Percentiles rank a stretch among this genome's conserved stretches.
These are phyloP conservation scores for Lycium barbarum DNA, from an alignment of 257 asterid genomes.

Conservation along the genomic window DNA sequence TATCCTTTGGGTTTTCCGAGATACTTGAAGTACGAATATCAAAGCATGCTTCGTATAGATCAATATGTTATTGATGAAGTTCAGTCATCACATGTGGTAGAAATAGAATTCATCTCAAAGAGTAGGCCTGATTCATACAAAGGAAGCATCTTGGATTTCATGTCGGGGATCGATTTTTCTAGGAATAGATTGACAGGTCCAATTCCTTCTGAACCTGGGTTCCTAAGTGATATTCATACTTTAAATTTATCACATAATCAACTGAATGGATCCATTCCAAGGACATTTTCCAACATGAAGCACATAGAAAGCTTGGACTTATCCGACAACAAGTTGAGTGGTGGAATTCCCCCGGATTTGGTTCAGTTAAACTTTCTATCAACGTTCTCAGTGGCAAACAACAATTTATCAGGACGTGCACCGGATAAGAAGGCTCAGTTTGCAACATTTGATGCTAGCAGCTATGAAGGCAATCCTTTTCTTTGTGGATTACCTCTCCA, in stretches of 20 bases:
- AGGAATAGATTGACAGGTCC: conserved; percentile 35
- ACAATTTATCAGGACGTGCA: conserved; percentile 41
- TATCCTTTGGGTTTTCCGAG: too few relatives aligned
- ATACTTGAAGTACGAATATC: background rate
- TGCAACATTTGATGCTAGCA: conserved; percentile 31
- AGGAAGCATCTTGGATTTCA: conserved; percentile 31
- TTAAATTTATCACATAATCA: conserved; percentile 44
- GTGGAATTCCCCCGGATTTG: conserved; percentile 39
- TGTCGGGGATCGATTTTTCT: conserved; percentile 43
- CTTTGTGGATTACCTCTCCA: conserved; percentile 40
- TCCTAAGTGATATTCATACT: conserved; percentile 35
- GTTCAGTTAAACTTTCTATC: conserved; percentile 35
- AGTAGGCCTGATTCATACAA: conserved; percentile 33
- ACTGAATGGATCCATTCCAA: conserved; percentile 35
- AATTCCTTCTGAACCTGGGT: conserved; percentile 37
- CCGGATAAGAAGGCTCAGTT: conserved; percentile 41
- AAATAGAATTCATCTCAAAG: conserved; percentile 40
- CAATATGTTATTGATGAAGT: background rate
- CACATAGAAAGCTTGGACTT: conserved; percentile 42
- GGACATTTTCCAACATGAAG: conserved; percentile 31
- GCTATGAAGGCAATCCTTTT: conserved; percentile 41
- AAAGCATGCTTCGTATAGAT: background rate
- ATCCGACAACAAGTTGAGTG: conserved; percentile 36
- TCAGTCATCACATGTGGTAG: conserved; percentile 18
- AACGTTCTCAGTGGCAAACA: conserved; percentile 42